These are phyloP conservation scores for Pythium monospermum DNA, from an alignment of 352 stramenopile genomes.

Conservation along the genomic window DNA sequence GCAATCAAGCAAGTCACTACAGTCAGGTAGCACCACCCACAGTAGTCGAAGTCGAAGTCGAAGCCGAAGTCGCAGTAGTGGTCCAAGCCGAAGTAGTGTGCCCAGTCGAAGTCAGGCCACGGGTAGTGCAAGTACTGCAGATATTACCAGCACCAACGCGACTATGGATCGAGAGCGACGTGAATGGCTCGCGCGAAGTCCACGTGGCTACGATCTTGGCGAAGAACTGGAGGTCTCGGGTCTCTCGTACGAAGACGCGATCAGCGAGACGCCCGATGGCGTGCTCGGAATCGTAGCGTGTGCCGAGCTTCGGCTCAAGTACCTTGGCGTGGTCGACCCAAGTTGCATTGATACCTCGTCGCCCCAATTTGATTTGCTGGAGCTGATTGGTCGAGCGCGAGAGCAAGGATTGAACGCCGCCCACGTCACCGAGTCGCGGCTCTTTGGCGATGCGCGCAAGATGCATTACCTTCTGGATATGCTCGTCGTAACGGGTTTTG, in stretches of 20 bases:
- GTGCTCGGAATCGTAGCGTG: slow-evolving; percentile 71
- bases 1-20: slow-evolving; percentile 3
- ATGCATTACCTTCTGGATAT: slow-evolving; percentile 81
- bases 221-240: slow-evolving; percentile 46
- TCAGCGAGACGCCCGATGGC: slow-evolving; percentile 34
- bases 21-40: not conserved
- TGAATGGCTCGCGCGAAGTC: slow-evolving; percentile 54
- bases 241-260: slow-evolving; percentile 57
- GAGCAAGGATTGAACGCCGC: slow-evolving; percentile 63
- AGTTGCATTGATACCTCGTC: slow-evolving; percentile 54
- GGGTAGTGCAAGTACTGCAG: slow-evolving; percentile 1
- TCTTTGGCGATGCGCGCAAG: slow-evolving; percentile 71
- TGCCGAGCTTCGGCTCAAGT: slow-evolving; percentile 58
- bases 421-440: slow-evolving; percentile 35
- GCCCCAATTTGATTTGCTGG: slow-evolving; percentile 70
- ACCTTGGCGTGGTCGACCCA: slow-evolving; percentile 54
- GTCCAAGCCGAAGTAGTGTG: slow-evolving; percentile 10
- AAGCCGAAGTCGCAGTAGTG: slow-evolving; percentile 14
- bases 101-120: slow-evolving; percentile 7
- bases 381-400: slow-evolving; percentile 62
- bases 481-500: slow-evolving; percentile 49
- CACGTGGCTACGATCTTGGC: slow-evolving; percentile 53
- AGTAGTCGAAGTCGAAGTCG: slow-evolving; percentile 13
- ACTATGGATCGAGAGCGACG: slow-evolving; percentile 28
- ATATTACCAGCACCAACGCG: too few relatives aligned